Base-by-base conservation (phyloP, 2,329 filamentous ascomycete species). In the Apiospora arundinis region DNA sequence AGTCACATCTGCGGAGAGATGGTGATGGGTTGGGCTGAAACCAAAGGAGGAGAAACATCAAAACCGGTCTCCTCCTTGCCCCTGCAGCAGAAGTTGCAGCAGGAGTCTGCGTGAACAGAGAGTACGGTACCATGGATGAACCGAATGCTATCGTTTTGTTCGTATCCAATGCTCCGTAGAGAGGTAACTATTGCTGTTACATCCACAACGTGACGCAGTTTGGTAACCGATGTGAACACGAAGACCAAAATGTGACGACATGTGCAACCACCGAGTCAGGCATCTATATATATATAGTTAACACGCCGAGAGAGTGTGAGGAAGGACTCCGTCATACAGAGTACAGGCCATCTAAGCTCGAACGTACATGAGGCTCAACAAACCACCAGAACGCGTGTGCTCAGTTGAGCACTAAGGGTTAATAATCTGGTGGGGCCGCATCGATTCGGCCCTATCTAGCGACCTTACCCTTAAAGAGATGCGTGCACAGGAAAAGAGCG, bases 51-150 rank as follows among this genome's bases (percentile, higher is more conserved):
- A 63, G 23, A 25, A 21, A 63, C 5, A 21, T n/a, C 32, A 5
- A 40, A 37, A 60, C 52, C 28, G 21, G 32, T 37, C 32, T 40
- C 32, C 32, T 32, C 28, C 56, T 63, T n/a, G 32, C 56, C 56
- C 56, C 56, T 40, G 56, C 32, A 63, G 8, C 11, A 40, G 9
- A 3, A 14, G 32, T n/a, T 40, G 18, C 44, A 46, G 6, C 32
- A 32, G 32, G 3, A 32, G 6, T 46, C 9, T 46, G 52, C 52
- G 16, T 21, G 28, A 28, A 9, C 16, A 16, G 9, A 28, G 11
- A 37, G 28, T 56, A 56, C 49, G 21, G 28, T 56, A 56, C 49
- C 49, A 56, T 56, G 49, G 49, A 28, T 56, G 25, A 56, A 56
- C 25, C 49, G 14, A 56, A 16, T 16, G 25, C 6, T 56, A 28